Evolutionary conservation across 257 asterid species (phyloP).

Genomic region (Solanum virginianum): DNA sequence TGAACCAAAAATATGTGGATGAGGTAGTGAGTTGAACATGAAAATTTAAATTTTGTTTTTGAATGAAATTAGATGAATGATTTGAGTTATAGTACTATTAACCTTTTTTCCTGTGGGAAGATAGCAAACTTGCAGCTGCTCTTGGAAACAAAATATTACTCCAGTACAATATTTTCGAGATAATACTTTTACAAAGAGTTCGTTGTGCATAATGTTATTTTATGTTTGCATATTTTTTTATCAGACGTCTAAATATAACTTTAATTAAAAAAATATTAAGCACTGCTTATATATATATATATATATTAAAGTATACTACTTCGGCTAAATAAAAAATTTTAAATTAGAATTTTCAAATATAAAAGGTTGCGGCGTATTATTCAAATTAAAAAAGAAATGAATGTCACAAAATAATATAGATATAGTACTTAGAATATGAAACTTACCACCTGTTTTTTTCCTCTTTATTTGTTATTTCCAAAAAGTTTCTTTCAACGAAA

Average conservation of each 20-base stretch:
- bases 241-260: not conserved
- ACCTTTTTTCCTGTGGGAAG: not conserved
- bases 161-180: not conserved
- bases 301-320: not conserved
- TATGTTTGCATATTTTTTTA: not conserved
- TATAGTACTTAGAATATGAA: not conserved
- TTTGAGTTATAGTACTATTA: not conserved
- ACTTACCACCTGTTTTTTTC: not conserved
- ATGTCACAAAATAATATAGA: not conserved
- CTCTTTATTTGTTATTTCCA: not conserved
- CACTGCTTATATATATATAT: not conserved
- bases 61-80: not conserved
- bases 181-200: not conserved
- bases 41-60: too few species aligned
- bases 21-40: too few species aligned
- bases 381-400: not conserved
- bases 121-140: not conserved
- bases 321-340: not conserved
- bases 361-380: not conserved
- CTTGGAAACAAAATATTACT: not conserved
- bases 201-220: not conserved
- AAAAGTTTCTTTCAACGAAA: not conserved
- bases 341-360: not conserved
- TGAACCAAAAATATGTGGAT: too few species aligned
- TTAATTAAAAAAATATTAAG: not conserved